Conservation (phyloP, 306 rosid genomes). For the Gastrolobium bilobum region DNA sequence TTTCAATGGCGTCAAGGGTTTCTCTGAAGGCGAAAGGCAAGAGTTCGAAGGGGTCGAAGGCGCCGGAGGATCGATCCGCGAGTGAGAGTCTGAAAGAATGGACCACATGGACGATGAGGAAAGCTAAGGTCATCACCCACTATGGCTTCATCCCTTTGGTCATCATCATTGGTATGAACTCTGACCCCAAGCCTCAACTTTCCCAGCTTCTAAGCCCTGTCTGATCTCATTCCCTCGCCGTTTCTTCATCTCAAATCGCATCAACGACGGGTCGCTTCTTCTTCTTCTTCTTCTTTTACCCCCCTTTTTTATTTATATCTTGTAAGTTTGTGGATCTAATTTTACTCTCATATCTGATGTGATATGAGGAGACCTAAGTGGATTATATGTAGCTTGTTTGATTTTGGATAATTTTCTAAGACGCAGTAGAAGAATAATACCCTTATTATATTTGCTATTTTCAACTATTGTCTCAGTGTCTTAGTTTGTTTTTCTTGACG, state of each 20-base stretch:
- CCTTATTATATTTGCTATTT: not conserved
- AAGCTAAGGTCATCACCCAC: conserved; percentile 85
- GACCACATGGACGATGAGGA: conserved; percentile 82
- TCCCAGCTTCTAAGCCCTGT: conserved; percentile 97
- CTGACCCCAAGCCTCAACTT: conserved; percentile 88
- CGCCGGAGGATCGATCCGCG: conserved; percentile 56
- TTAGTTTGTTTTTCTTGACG: not conserved
- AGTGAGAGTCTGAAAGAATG: conserved; percentile 72
- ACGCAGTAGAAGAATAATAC: conserved; percentile 26
- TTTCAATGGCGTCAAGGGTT: conserved; percentile 80
- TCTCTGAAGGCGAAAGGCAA: conserved; percentile 83
- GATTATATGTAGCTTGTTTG: conserved; percentile 13
- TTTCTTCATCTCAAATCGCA: conserved; percentile 9
- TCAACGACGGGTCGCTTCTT: not conserved
- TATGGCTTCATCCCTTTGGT: conserved; percentile 94
- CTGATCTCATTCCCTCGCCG: conserved; percentile 48
- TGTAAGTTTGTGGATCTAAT: conserved; percentile 18
- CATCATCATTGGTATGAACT: conserved; percentile 94
- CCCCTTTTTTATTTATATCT: not conserved
- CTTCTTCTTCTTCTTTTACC: not conserved
- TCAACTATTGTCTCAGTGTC: not conserved
- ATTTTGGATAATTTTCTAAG: conserved; percentile 18
- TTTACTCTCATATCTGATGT: conserved; percentile 28
- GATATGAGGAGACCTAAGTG: not conserved
- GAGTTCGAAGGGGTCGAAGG: conserved; percentile 66